Conservation (phyloP, 352 stramenopile genomes). For the Globisporangium sylvaticum region DNA sequence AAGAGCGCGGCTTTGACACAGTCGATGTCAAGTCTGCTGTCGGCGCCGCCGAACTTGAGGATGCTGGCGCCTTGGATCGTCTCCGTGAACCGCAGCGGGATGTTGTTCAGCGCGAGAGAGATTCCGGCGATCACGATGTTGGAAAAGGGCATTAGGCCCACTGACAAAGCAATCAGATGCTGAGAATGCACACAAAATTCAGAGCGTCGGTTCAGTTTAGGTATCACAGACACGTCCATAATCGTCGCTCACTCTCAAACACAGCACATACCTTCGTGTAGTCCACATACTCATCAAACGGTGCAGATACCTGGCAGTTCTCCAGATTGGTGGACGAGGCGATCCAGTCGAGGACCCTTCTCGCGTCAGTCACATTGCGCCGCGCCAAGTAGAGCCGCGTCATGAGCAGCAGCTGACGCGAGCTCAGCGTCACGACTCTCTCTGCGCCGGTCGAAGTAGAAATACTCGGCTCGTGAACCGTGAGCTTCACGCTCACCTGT, state of each 20-base stretch:
- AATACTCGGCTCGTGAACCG: background rate
- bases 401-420: conserved; percentile 4
- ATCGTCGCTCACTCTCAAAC: background rate
- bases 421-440: background rate
- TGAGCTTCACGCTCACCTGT: background rate
- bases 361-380: background rate
- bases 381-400: conserved; percentile 7
- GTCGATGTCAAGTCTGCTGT: conserved; percentile 8
- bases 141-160: background rate
- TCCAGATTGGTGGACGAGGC: background rate
- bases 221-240: no score
- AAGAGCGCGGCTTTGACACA: conserved; percentile 9
- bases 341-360: background rate
- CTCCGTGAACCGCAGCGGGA: conserved; percentile 11
- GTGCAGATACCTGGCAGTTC: background rate
- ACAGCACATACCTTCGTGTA: background rate
- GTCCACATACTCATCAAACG: background rate
- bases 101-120: background rate
- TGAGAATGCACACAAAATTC: background rate
- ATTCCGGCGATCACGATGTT: background rate
- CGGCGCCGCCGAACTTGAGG: background rate
- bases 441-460: background rate
- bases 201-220: no score
- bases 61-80: conserved; percentile 1
- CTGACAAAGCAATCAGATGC: background rate